Percentiles rank a stretch among this genome's conserved stretches.
Evolutionary conservation across 2,329 filamentous ascomycete genomes (phyloP).

Genomic region (Aspergillus bombycis): DNA sequence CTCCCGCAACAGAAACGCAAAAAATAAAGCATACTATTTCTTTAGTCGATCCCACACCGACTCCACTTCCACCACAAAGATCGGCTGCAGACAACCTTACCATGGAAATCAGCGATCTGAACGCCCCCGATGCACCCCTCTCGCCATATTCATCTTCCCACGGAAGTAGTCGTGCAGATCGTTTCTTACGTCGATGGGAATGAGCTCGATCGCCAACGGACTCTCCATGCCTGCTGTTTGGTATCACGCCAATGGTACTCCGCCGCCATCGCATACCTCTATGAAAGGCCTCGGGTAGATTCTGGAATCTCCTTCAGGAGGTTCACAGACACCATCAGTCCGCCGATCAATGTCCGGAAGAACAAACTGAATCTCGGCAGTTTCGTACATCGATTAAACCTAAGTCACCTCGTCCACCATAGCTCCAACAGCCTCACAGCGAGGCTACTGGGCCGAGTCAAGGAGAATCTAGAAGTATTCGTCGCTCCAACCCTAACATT

Average conservation of each 20-base stretch:
- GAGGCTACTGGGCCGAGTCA: slow-evolving; percentile 58
- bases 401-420: slow-evolving; percentile 61
- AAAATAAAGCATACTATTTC: background rate
- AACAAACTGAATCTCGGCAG: slow-evolving; percentile 50
- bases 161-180: slow-evolving; percentile 58
- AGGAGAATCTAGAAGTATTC: slow-evolving; percentile 56
- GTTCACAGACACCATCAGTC: slow-evolving; percentile 60
- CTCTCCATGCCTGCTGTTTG: slow-evolving; percentile 56
- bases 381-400: slow-evolving; percentile 57
- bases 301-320: slow-evolving; percentile 54
- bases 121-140: slow-evolving; percentile 25
- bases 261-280: slow-evolving; percentile 55
- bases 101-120: slow-evolving; percentile 9
- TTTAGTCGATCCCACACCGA: background rate
- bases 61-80: background rate
- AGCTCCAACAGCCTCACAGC: slow-evolving; percentile 61
- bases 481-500: slow-evolving; percentile 62
- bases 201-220: slow-evolving; percentile 45
- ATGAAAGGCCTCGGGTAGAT: slow-evolving; percentile 55
- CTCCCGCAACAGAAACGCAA: background rate
- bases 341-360: slow-evolving; percentile 49
- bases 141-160: slow-evolving; percentile 50
- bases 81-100: background rate
- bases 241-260: slow-evolving; percentile 61
- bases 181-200: slow-evolving; percentile 46